Conservation (phyloP, 2,329 filamentous ascomycete species). For the Polytolypa hystricis region DNA sequence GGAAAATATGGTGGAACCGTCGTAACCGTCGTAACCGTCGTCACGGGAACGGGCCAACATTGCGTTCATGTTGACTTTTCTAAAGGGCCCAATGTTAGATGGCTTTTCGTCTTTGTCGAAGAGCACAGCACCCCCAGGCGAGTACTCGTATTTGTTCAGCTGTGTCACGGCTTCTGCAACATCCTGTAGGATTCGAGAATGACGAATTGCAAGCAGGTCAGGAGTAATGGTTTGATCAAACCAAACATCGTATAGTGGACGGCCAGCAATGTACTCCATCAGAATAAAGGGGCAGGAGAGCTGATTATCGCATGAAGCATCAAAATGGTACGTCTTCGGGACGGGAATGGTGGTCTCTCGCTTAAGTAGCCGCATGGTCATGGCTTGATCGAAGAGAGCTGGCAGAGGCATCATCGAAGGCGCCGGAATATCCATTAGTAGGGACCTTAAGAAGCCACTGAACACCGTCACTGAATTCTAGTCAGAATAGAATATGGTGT, state of each 20-base stretch:
- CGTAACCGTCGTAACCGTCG: constrained; percentile 1
- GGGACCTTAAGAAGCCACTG: constrained; percentile 17
- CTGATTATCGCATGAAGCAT: constrained; percentile 14
- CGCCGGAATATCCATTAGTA: constrained; percentile 12
- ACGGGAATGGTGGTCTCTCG: constrained; percentile 21
- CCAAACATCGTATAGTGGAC: constrained; percentile 19
- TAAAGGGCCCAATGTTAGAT: constrained; percentile 4
- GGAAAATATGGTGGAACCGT: constrained; percentile 2
- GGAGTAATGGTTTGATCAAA: constrained; percentile 12
- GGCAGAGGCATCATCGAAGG: constrained; percentile 13
- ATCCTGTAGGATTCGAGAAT: constrained; percentile 11
- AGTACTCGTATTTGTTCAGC: constrained; percentile 13
- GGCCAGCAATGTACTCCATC: constrained; percentile 17
- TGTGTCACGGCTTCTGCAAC: constrained; percentile 15
- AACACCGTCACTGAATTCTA: constrained; percentile 12
- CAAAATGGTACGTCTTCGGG: constrained; percentile 21
- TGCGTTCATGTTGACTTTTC: constrained; percentile 2
- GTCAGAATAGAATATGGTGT: constrained; percentile 16
- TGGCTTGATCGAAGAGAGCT: constrained; percentile 16
- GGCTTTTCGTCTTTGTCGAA: constrained; percentile 10
- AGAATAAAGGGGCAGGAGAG: constrained; percentile 20
- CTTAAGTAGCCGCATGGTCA: constrained; percentile 21
- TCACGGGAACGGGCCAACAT: constrained; percentile 4
- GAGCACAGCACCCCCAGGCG: constrained; percentile 4
- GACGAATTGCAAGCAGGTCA: constrained; percentile 4